Base-by-base conservation (phyloP, 805 yeast species). In the Saccharomycopsis fermentans region DNA sequence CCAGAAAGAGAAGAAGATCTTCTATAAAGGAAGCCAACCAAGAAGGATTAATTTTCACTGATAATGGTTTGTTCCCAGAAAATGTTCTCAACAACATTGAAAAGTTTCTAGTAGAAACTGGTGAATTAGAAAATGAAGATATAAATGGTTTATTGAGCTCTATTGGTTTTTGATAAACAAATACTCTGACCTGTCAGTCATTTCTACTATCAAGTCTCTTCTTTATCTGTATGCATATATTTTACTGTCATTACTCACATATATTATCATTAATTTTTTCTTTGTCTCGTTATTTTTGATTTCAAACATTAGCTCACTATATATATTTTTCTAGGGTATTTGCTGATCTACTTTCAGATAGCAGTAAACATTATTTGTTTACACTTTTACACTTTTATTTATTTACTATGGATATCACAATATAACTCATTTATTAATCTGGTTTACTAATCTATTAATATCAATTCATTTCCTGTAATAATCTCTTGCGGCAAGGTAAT, bases 31-130 rank as follows among this genome's bases (percentile, higher is more conserved):
- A 86, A 65, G 91, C 94, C 3, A 85, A 84, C 8, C 80, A 82
- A 9, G 92, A 87, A 67, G 91, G 91, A 11, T 73, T 82, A 64
- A 74, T 92, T 62, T 82, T 85, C 19, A 87, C 95, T 0, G 86
- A 81, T 65, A 81, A 82, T 62, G 95, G 95, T 4, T 71, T 87
- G 58, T 87, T 87, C 68, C 84, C 86, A 67, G 94, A 87, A 68
- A 81, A 81, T 60, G 83, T 89, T 2, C 69, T 87, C 65, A 82
- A 83, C 9, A 88, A 84, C 65, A 88, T 87, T 47, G 94, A 87
- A 66, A 88, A 86, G 63, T 75, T 79, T 12, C 68, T 83, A 54
- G 81, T 81, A 21, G 88, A 82, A 35, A 67, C 73, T 56, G 80
- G 79, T 12, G 57, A 53, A 5, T 27, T 57, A 29, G 58, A 55